Percentiles rank a stretch among this genome's conserved stretches.
Evolutionary conservation across 257 asterid species (phyloP).

Genomic region (Solanum piurae): DNA sequence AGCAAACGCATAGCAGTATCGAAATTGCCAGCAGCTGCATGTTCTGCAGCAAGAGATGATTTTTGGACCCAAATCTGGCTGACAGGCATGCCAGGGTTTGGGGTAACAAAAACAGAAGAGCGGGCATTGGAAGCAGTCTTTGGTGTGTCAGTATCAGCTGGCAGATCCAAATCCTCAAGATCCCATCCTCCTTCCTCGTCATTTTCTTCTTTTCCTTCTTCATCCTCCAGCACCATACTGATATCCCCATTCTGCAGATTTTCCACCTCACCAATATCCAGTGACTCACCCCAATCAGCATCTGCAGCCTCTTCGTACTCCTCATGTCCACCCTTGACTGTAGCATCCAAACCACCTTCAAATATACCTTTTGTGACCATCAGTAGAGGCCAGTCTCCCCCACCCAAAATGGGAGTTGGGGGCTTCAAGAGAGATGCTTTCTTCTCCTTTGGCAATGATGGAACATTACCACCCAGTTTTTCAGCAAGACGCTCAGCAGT

Average conservation of each 20-base stretch:
- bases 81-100: conserved; percentile 85
- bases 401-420: conserved; percentile 58
- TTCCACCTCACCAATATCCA: conserved; percentile 58
- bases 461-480: conserved; percentile 59
- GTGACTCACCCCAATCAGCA: conserved; percentile 43
- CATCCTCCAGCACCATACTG: conserved; percentile 30
- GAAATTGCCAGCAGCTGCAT: conserved; percentile 88
- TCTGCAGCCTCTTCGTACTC: conserved; percentile 54
- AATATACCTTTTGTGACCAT: conserved; percentile 72
- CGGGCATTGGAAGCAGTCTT: conserved; percentile 40
- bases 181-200: conserved; percentile 88
- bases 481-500: conserved; percentile 48
- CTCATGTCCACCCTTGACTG: conserved; percentile 25
- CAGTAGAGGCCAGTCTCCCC: conserved; percentile 88
- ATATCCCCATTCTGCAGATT: conserved; percentile 43
- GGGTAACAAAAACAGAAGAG: conserved; percentile 57
- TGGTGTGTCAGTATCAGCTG: conserved; percentile 74
- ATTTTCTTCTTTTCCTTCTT: conserved; percentile 39
- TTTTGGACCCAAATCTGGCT: conserved; percentile 90
- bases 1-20: conserved; percentile 90
- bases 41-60: conserved; percentile 91
- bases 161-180: conserved; percentile 88
- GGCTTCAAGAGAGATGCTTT: conserved; percentile 59
- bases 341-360: conserved; percentile 54
- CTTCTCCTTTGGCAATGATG: conserved; percentile 48